phyloP scores from a whole-genome alignment of 208 protist species.

The Leishmania tropica region DNA sequence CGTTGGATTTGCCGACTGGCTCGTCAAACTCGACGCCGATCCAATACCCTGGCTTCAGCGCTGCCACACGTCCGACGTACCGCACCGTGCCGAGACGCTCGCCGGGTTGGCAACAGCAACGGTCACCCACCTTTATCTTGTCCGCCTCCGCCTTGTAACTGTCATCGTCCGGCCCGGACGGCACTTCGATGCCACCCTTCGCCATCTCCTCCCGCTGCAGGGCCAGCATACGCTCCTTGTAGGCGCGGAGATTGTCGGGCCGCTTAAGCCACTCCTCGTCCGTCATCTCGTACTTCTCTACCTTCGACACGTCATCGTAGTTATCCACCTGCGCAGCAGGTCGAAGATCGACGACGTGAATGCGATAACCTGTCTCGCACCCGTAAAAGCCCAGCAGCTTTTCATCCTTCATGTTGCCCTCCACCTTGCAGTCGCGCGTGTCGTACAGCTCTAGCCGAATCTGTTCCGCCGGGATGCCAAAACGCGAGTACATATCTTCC shows the following conservation, averaged over 20 bases:
- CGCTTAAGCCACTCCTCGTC: constrained; percentile 92
- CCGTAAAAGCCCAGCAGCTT: constrained; percentile 89
- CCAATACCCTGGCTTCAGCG: constrained; percentile 90
- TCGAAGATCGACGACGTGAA: constrained; percentile 90
- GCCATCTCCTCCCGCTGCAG: constrained; percentile 74
- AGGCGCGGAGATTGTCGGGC: constrained; percentile 74
- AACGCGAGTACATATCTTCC: constrained; percentile 78
- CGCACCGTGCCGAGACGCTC: constrained; percentile 84
- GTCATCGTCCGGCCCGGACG: constrained; percentile 44
- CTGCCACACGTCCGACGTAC: constrained; percentile 84
- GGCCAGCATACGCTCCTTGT: constrained; percentile 78
- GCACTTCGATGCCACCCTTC: constrained; percentile 51
- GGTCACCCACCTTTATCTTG: constrained; percentile 80
- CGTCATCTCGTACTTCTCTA: constrained; percentile 92
- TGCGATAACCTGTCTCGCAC: constrained; percentile 76
- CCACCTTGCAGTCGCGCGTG: constrained; percentile 59
- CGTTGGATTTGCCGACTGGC: constrained; percentile 95
- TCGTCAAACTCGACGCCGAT: constrained; percentile 95
- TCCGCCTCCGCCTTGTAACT: constrained; percentile 73
- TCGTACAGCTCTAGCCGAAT: constrained; percentile 86
- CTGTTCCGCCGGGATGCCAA: constrained; percentile 68
- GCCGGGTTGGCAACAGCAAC: constrained; percentile 82
- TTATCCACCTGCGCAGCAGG: constrained; percentile 66
- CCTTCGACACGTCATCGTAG: constrained; percentile 85
- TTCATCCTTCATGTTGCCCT: constrained; percentile 64